Evolutionary conservation across 176 grass and related monocot genomes (phyloP).

Genomic region (Lolium perenne): DNA sequence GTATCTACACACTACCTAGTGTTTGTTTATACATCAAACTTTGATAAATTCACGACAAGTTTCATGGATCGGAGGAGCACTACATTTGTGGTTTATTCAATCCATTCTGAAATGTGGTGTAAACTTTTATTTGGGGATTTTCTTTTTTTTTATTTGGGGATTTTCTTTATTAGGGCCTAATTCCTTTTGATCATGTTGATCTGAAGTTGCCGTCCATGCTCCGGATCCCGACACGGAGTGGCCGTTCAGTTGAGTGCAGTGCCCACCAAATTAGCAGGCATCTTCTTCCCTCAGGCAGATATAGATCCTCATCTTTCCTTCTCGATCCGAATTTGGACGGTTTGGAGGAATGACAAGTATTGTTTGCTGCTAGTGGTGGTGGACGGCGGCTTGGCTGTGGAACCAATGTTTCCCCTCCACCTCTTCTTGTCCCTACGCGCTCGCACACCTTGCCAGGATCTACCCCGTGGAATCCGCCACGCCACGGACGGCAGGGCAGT

Average conservation of each 20-base stretch:
- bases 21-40: too few species aligned
- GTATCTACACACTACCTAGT: too few species aligned
- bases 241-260: neutral
- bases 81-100: too few species aligned
- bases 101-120: too few species aligned
- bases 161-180: neutral
- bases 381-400: neutral
- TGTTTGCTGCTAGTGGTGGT: neutral
- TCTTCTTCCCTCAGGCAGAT: neutral
- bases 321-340: conserved; percentile 35
- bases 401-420: conserved; percentile 10
- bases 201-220: neutral
- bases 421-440: conserved; percentile 14
- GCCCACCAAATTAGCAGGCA: neutral
- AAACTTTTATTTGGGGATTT: too few species aligned
- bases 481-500: conserved; percentile 12
- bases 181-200: neutral
- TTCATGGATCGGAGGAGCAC: too few species aligned
- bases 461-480: conserved; percentile 19
- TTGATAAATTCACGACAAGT: too few species aligned
- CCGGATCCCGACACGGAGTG: neutral
- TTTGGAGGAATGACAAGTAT: conserved; percentile 29
- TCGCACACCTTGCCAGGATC: neutral
- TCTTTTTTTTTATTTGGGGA: too few species aligned
- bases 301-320: neutral